Conservation (phyloP, 352 stramenopile genomes). For the Aphanomyces invadans region DNA sequence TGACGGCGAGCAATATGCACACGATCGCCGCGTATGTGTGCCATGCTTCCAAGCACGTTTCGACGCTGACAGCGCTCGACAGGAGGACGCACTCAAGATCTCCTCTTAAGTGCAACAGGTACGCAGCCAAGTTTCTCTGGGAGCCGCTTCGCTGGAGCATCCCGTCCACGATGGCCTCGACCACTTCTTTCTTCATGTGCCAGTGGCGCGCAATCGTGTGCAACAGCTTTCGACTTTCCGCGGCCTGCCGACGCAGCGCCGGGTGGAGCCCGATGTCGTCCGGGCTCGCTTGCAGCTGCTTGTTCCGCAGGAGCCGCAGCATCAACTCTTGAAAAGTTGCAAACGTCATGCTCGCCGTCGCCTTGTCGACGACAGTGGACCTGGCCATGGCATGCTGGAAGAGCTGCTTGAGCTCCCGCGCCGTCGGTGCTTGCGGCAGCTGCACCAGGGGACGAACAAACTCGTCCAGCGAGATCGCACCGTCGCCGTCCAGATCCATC, state of each 20-base stretch:
- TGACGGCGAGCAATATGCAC: constrained; percentile 3
- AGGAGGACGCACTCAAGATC: constrained; percentile 10
- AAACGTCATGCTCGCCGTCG: neutral
- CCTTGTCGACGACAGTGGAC: neutral
- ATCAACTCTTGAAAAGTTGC: neutral
- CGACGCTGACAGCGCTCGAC: neutral
- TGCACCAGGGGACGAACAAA: neutral
- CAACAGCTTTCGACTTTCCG: neutral
- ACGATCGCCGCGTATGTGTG: constrained; percentile 6
- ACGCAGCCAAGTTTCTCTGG: neutral
- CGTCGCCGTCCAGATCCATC: constrained; percentile 8
- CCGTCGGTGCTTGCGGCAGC: constrained; percentile 10
- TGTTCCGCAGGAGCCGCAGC: constrained; percentile 1
- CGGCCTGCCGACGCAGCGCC: neutral
- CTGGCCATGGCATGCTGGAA: constrained; percentile 1
- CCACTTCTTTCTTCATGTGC: constrained; percentile 7
- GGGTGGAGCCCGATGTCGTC: neutral
- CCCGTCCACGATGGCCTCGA: neutral
- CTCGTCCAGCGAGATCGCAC: constrained; percentile 3
- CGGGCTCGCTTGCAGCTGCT: constrained; percentile 1
- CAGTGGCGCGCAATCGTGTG: constrained; percentile 7
- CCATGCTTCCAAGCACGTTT: constrained; percentile 5
- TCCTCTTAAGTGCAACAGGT: neutral
- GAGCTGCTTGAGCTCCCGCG: constrained; percentile 9
- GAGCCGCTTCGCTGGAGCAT: neutral